Evolutionary conservation across 805 yeast species (phyloP).

Genomic region (Lipomyces anomalus): DNA sequence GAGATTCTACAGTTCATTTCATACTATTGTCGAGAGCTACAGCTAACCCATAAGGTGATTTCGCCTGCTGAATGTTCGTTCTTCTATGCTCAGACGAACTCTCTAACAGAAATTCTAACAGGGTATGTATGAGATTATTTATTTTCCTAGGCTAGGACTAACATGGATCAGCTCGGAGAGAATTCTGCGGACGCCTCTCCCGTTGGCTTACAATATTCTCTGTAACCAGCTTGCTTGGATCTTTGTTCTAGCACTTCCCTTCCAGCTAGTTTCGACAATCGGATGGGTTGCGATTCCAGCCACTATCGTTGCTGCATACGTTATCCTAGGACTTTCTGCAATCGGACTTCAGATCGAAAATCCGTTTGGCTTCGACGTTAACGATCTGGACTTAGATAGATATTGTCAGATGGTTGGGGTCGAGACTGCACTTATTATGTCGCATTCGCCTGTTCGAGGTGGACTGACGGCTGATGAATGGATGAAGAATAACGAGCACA

Average conservation of each 20-base stretch:
- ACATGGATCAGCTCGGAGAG: conserved; percentile 11
- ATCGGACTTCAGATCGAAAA: conserved; percentile 24
- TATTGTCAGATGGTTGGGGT: conserved; percentile 21
- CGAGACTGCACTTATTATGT: conserved; percentile 21
- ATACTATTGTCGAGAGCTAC: conserved; percentile 15
- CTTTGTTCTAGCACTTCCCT: conserved; percentile 21
- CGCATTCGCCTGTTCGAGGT: conserved; percentile 13
- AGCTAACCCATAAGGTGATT: conserved; percentile 6
- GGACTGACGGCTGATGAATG: conserved; percentile 5
- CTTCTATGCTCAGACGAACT: conserved; percentile 5
- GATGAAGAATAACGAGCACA: conserved; percentile 14
- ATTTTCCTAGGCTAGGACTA: no score
- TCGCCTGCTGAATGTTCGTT: conserved; percentile 11
- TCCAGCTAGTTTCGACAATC: conserved; percentile 18
- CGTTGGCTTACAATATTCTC: conserved; percentile 23
- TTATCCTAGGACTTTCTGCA: conserved; percentile 23
- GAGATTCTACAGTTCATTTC: conserved; percentile 18
- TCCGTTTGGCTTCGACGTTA: conserved; percentile 24
- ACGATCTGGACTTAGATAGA: conserved; percentile 21
- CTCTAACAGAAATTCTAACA: conserved; percentile 16
- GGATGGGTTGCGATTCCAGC: conserved; percentile 25
- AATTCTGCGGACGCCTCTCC: conserved; percentile 23
- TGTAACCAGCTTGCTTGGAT: conserved; percentile 24
- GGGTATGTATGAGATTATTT: conserved; percentile 5
- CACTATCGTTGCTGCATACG: conserved; percentile 20